Evolutionary conservation across 2,329 filamentous ascomycete genomes (phyloP), one percentile per base, ranked within the genome.

Genomic region (Aspergillus candidus): DNA sequence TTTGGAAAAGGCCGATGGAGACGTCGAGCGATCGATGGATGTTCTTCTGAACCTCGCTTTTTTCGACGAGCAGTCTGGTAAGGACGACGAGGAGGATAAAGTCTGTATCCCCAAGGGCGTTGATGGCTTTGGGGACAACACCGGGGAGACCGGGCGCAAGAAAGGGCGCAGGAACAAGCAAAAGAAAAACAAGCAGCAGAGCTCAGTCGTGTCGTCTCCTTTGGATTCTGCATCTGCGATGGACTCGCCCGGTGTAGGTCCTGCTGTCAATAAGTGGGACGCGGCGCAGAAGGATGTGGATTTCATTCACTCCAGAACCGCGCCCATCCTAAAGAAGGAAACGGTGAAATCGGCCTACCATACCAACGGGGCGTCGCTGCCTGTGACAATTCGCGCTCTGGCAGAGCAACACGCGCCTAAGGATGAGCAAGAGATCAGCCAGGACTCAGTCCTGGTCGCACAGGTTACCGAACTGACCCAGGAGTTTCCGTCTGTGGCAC

Each of bases 31-130:
- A 11, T 80, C 88, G 1, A 82, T 94, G 49, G 88, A 95, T 55
- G 82, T 88, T 46, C 71, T 97, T 11, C 75, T 96, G 29, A 94
- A 86, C 52, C 74, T 88, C 11, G 80, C 86, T 14, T 88, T 84
- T 58, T 81, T 96, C 4, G 80, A 88, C 46, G 80, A 88, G 44
- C 76, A 73, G 1, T 78, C 78, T 0, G 72, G 79, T 42, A 72
- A 77, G 12, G 68, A 66, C 32, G 68, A 73, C 4, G 68, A 73
- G 3, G 68, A 63, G 2, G 62, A 66, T 37, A 68, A 65, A 30
- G 64, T 69, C 13, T 57, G 70, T 4, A 61, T 71, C 1, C 71
- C 75, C 1, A 91, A 86, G 60, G 87, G 89, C 0, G 73, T 96
- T n/a, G 88, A 96, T 46, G 88, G 79, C 0, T 95, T 95, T 60